Conservation (phyloP, 176 grass and related monocot genomes). For the Lolium multiflorum region DNA sequence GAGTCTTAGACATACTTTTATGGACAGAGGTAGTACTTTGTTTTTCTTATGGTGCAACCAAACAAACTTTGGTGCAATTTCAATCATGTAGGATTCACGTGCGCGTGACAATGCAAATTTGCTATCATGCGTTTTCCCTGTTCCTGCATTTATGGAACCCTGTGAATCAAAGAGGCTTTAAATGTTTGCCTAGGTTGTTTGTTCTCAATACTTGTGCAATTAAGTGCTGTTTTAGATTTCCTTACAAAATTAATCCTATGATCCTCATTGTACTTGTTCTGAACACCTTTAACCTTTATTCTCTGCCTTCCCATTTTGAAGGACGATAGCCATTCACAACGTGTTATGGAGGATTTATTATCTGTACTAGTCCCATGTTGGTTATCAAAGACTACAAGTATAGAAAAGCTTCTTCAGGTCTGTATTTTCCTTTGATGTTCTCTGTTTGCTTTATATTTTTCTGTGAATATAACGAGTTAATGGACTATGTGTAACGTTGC, state of each 20-base stretch:
- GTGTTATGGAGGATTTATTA: constrained; percentile 80
- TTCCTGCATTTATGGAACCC: neutral
- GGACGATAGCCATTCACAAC: constrained; percentile 87
- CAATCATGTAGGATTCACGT: neutral
- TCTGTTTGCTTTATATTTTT: constrained; percentile 40
- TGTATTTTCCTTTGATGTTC: constrained; percentile 11
- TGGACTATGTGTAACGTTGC: neutral
- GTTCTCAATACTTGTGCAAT: neutral
- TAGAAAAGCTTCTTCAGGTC: constrained; percentile 86
- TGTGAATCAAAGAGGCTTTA: constrained; percentile 1
- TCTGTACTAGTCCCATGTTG: constrained; percentile 86
- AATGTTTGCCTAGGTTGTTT: neutral
- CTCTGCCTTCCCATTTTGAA: constrained; percentile 42
- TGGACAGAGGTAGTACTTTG: neutral
- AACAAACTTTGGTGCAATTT: neutral
- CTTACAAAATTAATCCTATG: neutral
- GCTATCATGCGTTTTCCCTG: neutral
- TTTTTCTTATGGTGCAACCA: constrained; percentile 12
- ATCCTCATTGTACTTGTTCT: neutral
- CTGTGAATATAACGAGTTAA: constrained; percentile 9
- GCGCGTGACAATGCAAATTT: neutral
- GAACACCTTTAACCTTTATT: constrained; percentile 10
- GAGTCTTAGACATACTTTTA: too few relatives aligned
- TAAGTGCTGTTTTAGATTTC: constrained; percentile 12
- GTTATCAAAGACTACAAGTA: constrained; percentile 78